Conservation (phyloP, 768 basidiomycete genomes). For the Podaxis sp. region DNA sequence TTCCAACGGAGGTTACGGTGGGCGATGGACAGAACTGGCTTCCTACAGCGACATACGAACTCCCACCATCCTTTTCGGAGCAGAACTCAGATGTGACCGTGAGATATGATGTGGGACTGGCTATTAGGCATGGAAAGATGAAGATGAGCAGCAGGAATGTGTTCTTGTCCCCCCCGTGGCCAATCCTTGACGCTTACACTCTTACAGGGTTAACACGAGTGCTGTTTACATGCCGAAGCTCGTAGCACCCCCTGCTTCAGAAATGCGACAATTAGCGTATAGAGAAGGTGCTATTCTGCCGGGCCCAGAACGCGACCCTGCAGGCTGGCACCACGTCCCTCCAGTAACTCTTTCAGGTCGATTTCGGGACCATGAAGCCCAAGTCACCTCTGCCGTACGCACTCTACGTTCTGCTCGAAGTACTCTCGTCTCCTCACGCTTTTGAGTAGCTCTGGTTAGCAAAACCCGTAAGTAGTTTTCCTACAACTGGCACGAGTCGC, state of each 20-base stretch:
- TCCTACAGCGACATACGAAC: slow-evolving; percentile 17
- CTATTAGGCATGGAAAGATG: slow-evolving; percentile 36
- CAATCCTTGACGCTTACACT: neutral
- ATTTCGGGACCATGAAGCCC: slow-evolving; percentile 11
- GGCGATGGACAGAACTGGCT: slow-evolving; percentile 9
- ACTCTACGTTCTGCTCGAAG: neutral
- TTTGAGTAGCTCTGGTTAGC: slow-evolving; percentile 25
- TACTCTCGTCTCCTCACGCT: neutral
- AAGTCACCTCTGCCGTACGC: slow-evolving; percentile 11
- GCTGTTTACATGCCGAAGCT: slow-evolving; percentile 21
- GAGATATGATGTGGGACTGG: slow-evolving; percentile 36
- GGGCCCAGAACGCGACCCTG: slow-evolving; percentile 22
- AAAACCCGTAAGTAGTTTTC: slow-evolving; percentile 20
- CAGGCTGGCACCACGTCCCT: slow-evolving; percentile 21
- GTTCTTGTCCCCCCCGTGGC: neutral
- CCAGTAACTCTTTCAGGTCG: slow-evolving; percentile 4
- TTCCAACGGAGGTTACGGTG: slow-evolving; percentile 32
- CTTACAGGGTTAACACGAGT: slow-evolving; percentile 23
- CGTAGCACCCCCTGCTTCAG: slow-evolving; percentile 20
- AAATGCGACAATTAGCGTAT: slow-evolving; percentile 23
- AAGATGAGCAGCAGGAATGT: slow-evolving; percentile 40
- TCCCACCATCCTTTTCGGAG: slow-evolving; percentile 39
- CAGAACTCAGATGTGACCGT: slow-evolving; percentile 30
- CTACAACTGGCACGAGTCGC: too few relatives aligned
- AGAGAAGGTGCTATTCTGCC: slow-evolving; percentile 19